These are phyloP conservation scores for Fusarium sambucinum DNA, from an alignment of 2,329 filamentous ascomycete species.

Conservation along the genomic window DNA sequence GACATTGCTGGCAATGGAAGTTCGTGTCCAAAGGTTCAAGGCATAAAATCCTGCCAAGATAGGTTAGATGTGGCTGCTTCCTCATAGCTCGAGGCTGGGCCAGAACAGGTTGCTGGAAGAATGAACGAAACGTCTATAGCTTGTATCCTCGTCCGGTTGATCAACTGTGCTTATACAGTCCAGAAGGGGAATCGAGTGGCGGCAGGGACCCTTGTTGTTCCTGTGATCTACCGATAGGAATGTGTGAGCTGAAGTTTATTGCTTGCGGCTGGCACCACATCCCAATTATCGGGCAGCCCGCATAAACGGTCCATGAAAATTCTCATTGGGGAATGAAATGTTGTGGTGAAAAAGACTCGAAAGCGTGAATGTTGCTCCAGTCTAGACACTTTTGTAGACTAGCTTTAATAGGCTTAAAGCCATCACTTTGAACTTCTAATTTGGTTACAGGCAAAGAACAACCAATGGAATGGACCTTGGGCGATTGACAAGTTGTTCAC, in stretches of 20 bases:
- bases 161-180: slow-evolving; percentile 10
- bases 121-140: slow-evolving; percentile 27
- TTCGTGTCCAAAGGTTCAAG: slow-evolving; percentile 8
- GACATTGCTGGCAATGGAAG: slow-evolving; percentile 15
- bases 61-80: slow-evolving; percentile 31
- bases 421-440: background rate
- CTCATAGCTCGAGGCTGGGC: slow-evolving; percentile 16
- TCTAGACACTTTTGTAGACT: background rate
- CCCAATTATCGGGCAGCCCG: slow-evolving; percentile 20
- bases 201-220: slow-evolving; percentile 20
- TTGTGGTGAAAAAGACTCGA: background rate
- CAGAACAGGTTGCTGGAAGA: slow-evolving; percentile 23
- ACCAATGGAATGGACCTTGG: background rate
- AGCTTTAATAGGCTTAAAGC: background rate
- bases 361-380: too few relatives aligned
- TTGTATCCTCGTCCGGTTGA: slow-evolving; percentile 8
- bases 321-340: background rate
- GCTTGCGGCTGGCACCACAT: slow-evolving; percentile 2
- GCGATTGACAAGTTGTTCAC: background rate
- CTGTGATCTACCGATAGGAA: slow-evolving; percentile 26
- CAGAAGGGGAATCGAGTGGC: background rate
- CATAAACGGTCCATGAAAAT: slow-evolving; percentile 14
- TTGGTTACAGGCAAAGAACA: background rate
- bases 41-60: slow-evolving; percentile 19
- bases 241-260: slow-evolving; percentile 29